A percentile compares a stretch with the other conserved stretches of the same genome.
These are phyloP conservation scores for Colletotrichum karsti DNA, from an alignment of 2,329 filamentous ascomycete species.

Conservation along the genomic window DNA sequence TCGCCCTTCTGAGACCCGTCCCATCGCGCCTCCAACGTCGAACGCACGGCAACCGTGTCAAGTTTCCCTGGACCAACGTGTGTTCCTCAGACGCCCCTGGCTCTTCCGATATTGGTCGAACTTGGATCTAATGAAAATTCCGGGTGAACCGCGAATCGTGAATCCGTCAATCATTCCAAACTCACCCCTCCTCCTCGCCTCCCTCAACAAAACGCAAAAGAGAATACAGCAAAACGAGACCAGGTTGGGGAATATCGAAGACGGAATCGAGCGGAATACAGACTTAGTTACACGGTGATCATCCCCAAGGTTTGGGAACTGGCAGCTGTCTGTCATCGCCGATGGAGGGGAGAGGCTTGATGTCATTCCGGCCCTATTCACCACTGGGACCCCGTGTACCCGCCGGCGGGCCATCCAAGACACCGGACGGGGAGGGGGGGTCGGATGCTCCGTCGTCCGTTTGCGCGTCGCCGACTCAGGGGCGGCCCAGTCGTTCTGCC, in stretches of 20 bases:
- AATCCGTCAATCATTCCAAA: background rate
- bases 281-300: background rate
- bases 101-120: background rate
- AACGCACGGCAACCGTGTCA: background rate
- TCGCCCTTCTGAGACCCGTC: background rate
- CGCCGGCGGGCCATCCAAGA: background rate
- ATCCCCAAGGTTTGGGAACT: background rate
- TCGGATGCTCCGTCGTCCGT: background rate
- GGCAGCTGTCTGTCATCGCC: slow-evolving; percentile 1
- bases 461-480: slow-evolving; percentile 2
- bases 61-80: background rate
- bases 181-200: background rate
- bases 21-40: background rate
- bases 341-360: slow-evolving; percentile 24
- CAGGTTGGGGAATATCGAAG: too few relatives aligned
- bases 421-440: background rate
- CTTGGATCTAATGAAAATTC: background rate
- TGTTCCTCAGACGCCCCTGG: background rate
- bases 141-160: background rate
- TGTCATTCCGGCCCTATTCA: slow-evolving; percentile 16
- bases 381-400: slow-evolving; percentile 15
- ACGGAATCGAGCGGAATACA: too few relatives aligned
- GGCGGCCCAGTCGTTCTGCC: too few relatives aligned
- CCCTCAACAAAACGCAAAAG: background rate
- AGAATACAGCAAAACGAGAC: too few relatives aligned